Evolutionary conservation across 495 filamentous ascomycete genomes (phyloP).

Genomic region (Podospora pseudopauciseta): DNA sequence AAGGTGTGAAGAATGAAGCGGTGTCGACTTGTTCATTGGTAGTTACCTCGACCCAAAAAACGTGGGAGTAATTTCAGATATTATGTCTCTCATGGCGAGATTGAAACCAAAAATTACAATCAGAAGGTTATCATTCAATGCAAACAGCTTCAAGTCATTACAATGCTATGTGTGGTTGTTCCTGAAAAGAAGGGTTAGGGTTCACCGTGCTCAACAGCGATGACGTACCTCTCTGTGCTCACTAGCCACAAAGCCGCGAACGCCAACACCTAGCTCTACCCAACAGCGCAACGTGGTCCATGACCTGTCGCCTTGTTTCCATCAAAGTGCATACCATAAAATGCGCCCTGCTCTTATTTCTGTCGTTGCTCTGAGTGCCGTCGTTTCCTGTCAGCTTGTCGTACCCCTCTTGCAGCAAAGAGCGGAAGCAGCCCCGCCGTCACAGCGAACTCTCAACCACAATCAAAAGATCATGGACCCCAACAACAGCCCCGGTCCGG

Average conservation of each 20-base stretch:
- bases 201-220: not conserved
- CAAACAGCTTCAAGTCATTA: not conserved
- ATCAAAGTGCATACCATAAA: not conserved
- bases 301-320: not conserved
- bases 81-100: no score
- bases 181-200: not conserved
- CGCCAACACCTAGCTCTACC: not conserved
- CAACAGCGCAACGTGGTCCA: not conserved
- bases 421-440: conserved; percentile 4
- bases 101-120: no score
- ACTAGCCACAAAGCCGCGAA: not conserved
- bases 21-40: no score
- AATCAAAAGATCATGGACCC: conserved; percentile 39
- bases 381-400: conserved; percentile 28
- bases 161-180: not conserved
- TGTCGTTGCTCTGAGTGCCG: conserved; percentile 21
- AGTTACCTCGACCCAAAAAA: no score
- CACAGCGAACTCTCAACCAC: conserved; percentile 13
- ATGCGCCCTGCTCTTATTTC: conserved; percentile 23
- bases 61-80: no score
- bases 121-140: no score
- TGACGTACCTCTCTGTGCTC: not conserved
- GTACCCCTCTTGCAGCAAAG: conserved; percentile 23
- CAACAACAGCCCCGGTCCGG: conserved; percentile 33
- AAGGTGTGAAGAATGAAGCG: no score